Percentiles rank a stretch among this genome's conserved stretches.
These are phyloP conservation scores for Penicillium sp. DNA, from an alignment of 2,329 filamentous ascomycete species.

Conservation along the genomic window DNA sequence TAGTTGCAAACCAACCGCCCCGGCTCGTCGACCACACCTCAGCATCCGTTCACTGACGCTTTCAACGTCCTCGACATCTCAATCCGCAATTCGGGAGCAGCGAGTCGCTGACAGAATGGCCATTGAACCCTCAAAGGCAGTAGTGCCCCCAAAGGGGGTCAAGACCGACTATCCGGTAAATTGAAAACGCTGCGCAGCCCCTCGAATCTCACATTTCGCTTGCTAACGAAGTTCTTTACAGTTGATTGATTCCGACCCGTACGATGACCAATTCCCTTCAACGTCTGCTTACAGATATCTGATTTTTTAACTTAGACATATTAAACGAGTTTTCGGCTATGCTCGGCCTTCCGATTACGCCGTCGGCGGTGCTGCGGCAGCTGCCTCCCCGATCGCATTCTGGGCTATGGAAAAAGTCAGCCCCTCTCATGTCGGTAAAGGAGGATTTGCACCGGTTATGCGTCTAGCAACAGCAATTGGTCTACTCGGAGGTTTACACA, in stretches of 20 bases:
- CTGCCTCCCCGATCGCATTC: conserved; percentile 70
- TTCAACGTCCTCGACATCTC: not conserved
- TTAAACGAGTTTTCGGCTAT: conserved; percentile 85
- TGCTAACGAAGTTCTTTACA: conserved; percentile 39
- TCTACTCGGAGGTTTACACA: conserved; percentile 71
- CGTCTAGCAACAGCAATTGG: conserved; percentile 72
- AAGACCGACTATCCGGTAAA: conserved; percentile 83
- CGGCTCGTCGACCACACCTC: conserved; percentile 6
- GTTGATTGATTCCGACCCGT: conserved; percentile 99
- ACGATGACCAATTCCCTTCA: conserved; percentile 39
- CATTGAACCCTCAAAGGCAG: conserved; percentile 36
- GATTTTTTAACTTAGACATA: conserved; percentile 61
- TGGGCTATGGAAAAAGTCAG: conserved; percentile 76
- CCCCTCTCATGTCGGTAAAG: conserved; percentile 78
- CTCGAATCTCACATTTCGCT: conserved; percentile 10
- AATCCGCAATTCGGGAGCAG: conserved; percentile 1
- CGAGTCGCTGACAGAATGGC: conserved; percentile 28
- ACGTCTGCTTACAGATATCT: conserved; percentile 15
- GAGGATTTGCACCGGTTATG: conserved; percentile 78
- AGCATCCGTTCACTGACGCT: not conserved
- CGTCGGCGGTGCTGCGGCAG: conserved; percentile 63
- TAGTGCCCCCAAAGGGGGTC: conserved; percentile 73
- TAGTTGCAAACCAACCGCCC: not conserved
- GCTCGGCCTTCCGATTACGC: conserved; percentile 80
- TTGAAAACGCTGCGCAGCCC: conserved; percentile 17